Percentiles rank a stretch among this genome's conserved stretches.
phyloP scores from a whole-genome alignment of 768 basidiomycete species.

The Gelatoporia subvermispora region DNA sequence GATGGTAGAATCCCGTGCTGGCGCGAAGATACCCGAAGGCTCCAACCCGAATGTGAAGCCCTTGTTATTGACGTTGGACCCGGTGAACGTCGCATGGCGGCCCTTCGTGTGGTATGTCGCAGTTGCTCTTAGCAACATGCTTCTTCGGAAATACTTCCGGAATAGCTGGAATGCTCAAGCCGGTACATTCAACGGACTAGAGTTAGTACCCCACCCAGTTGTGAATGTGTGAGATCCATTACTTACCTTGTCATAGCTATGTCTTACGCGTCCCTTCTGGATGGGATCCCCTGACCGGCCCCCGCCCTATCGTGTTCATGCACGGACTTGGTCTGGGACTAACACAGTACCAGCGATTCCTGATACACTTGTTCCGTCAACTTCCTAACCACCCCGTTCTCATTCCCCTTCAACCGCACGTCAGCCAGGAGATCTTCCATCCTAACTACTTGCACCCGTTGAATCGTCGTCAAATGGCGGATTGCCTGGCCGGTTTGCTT shows the following conservation, averaged over 20 bases:
- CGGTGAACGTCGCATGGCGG: slow-evolving; percentile 60
- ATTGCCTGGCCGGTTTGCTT: slow-evolving; percentile 52
- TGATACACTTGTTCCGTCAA: slow-evolving; percentile 50
- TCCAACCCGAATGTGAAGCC: slow-evolving; percentile 47
- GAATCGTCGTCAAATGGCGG: slow-evolving; percentile 53
- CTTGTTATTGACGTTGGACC: slow-evolving; percentile 74
- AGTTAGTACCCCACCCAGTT: slow-evolving; percentile 40
- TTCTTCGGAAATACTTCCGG: slow-evolving; percentile 41
- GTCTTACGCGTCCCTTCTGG: slow-evolving; percentile 62
- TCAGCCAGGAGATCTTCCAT: slow-evolving; percentile 84
- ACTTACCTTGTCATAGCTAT: slow-evolving; percentile 44
- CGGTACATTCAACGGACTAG: slow-evolving; percentile 57
- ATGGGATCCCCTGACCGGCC: slow-evolving; percentile 56
- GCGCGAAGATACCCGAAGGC: slow-evolving; percentile 58
- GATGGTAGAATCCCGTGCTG: slow-evolving; percentile 67
- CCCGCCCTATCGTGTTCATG: slow-evolving; percentile 73
- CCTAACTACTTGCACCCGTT: slow-evolving; percentile 67
- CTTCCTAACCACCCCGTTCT: slow-evolving; percentile 70
- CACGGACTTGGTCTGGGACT: slow-evolving; percentile 89
- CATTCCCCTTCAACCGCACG: slow-evolving; percentile 77
- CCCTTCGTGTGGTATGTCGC: slow-evolving; percentile 63
- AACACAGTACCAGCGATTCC: slow-evolving; percentile 59
- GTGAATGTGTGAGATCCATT: not conserved
- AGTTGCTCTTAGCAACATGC: slow-evolving; percentile 44
- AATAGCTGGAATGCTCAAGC: slow-evolving; percentile 37